These are phyloP conservation scores for Phytopythium sindhum DNA, from an alignment of 352 stramenopile species.

Conservation along the genomic window DNA sequence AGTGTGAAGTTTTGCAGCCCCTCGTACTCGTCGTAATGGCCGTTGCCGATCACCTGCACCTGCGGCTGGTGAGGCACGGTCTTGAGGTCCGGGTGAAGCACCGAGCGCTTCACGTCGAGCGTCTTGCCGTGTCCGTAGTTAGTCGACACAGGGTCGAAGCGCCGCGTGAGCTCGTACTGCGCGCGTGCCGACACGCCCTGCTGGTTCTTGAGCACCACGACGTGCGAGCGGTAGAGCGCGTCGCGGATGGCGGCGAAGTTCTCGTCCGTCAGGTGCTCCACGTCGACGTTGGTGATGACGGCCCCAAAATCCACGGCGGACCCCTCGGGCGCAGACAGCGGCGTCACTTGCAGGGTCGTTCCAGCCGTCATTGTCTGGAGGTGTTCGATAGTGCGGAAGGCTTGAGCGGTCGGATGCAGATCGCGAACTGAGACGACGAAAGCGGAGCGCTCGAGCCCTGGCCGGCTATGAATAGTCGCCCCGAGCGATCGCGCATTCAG, in stretches of 20 bases:
- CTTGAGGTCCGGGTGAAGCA: conserved; percentile 27
- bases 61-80: conserved; percentile 27
- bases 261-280: conserved; percentile 19
- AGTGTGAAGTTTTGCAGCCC: conserved; percentile 28
- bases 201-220: conserved; percentile 30
- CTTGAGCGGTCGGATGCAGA: background rate
- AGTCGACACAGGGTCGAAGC: conserved; percentile 21
- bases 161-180: conserved; percentile 25
- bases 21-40: conserved; percentile 31
- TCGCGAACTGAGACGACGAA: background rate
- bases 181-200: conserved; percentile 15
- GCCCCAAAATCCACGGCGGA: conserved; percentile 22
- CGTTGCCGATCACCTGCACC: conserved; percentile 28
- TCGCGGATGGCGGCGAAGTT: conserved; percentile 24
- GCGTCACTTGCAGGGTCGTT: conserved; percentile 15
- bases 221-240: conserved; percentile 23
- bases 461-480: background rate
- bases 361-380: conserved; percentile 9
- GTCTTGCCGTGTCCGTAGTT: conserved; percentile 29
- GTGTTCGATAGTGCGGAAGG: background rate
- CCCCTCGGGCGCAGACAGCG: conserved; percentile 11
- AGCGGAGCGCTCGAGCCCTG: background rate
- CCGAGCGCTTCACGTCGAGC: conserved; percentile 22
- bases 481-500: conserved; percentile 1
- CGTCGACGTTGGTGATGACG: conserved; percentile 19